These are phyloP conservation scores for Cydonia oblonga DNA, from an alignment of 331 rosid genomes.

Conservation along the genomic window DNA sequence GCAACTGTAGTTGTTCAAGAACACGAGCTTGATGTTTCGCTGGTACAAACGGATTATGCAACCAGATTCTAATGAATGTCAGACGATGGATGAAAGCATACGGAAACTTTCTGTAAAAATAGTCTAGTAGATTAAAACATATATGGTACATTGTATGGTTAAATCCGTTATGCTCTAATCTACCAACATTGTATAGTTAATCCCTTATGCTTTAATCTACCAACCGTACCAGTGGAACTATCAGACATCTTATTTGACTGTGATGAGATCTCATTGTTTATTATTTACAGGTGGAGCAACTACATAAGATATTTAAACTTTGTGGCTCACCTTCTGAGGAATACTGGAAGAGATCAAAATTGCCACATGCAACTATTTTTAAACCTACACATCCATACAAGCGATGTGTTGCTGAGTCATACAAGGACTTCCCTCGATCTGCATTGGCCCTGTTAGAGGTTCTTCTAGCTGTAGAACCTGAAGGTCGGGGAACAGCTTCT, in stretches of 20 bases:
- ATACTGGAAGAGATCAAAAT: conserved; percentile 77
- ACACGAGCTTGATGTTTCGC: not conserved
- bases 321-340: conserved; percentile 94
- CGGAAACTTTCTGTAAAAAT: no score
- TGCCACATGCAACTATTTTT: conserved; percentile 77
- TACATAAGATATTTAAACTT: conserved; percentile 85
- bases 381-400: conserved; percentile 80
- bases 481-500: conserved; percentile 65
- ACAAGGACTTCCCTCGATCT: conserved; percentile 53
- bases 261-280: conserved; percentile 6
- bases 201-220: not conserved
- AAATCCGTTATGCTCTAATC: no score
- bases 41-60: not conserved
- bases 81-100: no score
- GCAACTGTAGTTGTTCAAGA: not conserved
- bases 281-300: conserved; percentile 66
- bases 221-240: not conserved
- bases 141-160: no score
- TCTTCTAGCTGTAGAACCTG: conserved; percentile 75
- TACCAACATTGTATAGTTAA: not conserved
- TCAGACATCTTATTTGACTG: conserved; percentile 1
- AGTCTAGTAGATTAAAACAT: no score
- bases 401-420: conserved; percentile 56
- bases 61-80: not conserved
- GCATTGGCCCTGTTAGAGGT: conserved; percentile 55